Base-by-base conservation (phyloP, 139 green algal genomes). In the Chlamydomonas incerta region DNA sequence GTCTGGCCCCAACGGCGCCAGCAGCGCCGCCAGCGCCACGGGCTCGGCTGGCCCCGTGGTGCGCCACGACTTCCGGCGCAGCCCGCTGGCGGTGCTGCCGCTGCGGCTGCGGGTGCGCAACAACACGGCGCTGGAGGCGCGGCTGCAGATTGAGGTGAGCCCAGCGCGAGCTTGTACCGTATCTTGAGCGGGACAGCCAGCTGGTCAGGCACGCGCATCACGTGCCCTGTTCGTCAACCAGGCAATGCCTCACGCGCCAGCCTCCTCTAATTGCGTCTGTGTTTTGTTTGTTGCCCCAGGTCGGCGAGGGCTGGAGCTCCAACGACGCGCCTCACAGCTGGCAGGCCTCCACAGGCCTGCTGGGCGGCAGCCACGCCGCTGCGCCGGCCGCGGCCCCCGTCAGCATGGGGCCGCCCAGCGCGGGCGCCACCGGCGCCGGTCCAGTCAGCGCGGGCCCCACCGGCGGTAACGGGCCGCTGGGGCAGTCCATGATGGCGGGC, bases 71-170 rank as follows among this genome's bases (percentile, higher is more conserved):
- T 97, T 97, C 80, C 34, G 72, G 2, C 31, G 52, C 17, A 68
- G 84, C 18, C 70, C 82, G 3, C 71, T 93, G 55, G 95, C 90
- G 65, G 58, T 91, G n/a, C 82, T 95, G 31, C 85, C 82, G 5
- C 75, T 97, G 66, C 67, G 37, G 33, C 88, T 96, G 35, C 46
- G 24, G 11, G 60, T 96, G 87, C 81, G 88, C 79, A 97, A 95
- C 92, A 92, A 88, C 58, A 74, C 90, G n/a, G 74, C 81, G 3
- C 41, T 60, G 10, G 68, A 71, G 4, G 90, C 87, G 10, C 67
- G 74, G 4, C 37, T 94, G 69, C 77, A 74, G 20, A 77, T 96
- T 0, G 88, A 93, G 82, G 74, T 85, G 68, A 13, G 80, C 2
- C 1, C 5, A 31, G 8, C 23, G 29, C n/a, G n/a, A n/a, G n/a